Evolutionary conservation across 2,329 filamentous ascomycete genomes (phyloP).

Genomic region (Kalmusia sp.): DNA sequence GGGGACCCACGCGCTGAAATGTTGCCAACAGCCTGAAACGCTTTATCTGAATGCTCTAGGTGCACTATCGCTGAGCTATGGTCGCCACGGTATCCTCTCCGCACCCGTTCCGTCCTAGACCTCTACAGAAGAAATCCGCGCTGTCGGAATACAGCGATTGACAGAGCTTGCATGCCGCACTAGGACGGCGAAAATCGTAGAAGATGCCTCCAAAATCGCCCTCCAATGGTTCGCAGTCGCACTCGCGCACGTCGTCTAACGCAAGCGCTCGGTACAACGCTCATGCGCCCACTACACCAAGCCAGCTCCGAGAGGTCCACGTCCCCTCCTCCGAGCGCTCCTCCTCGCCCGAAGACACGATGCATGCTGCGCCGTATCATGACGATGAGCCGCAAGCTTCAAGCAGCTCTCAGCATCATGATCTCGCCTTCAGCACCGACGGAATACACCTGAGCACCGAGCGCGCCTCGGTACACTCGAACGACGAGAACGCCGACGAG

Average conservation of each 20-base stretch:
- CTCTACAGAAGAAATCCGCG: conserved; percentile 14
- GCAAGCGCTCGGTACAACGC: conserved; percentile 35
- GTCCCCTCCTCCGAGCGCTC: conserved; percentile 50
- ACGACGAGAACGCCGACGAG: conserved; percentile 27
- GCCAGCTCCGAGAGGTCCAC: conserved; percentile 51
- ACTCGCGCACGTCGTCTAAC: conserved; percentile 41
- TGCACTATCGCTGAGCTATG: no score
- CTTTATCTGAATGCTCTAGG: no score
- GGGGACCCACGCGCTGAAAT: background rate
- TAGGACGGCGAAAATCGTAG: background rate
- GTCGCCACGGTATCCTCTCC: conserved; percentile 10
- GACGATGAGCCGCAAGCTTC: conserved; percentile 29
- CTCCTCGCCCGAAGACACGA: conserved; percentile 51
- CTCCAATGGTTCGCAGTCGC: conserved; percentile 22
- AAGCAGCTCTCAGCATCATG: conserved; percentile 18
- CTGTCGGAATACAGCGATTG: conserved; percentile 23
- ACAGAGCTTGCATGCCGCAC: conserved; percentile 10
- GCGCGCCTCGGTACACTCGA: conserved; percentile 35
- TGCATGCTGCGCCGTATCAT: conserved; percentile 33
- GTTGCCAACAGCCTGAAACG: conserved; percentile 1
- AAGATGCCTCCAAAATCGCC: conserved; percentile 26
- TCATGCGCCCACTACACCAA: conserved; percentile 46
- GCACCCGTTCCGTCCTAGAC: conserved; percentile 12
- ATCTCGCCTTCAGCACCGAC: conserved; percentile 32
- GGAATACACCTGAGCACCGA: conserved; percentile 45